A percentile compares a stretch with the other conserved stretches of the same genome.
Evolutionary conservation across 2,329 filamentous ascomycete species (phyloP).

Genomic region (Dothidotthia symphoricarpi): DNA sequence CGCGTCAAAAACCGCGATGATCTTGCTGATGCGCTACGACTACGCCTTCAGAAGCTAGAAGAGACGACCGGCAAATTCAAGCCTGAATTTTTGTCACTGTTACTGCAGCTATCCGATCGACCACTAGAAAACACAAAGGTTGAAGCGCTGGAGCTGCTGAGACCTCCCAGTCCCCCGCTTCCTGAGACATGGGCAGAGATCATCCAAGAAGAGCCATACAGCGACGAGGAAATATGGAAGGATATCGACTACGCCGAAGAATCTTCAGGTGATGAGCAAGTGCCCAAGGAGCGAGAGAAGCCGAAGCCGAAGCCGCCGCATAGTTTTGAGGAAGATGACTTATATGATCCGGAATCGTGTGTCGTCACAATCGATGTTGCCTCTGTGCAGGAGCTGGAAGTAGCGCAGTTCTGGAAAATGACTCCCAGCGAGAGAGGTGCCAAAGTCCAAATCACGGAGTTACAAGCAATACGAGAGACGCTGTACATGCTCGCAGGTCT

Average conservation of each 20-base stretch:
- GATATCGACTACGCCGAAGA: conserved; percentile 65
- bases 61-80: conserved; percentile 61
- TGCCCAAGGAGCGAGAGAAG: conserved; percentile 26
- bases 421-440: conserved; percentile 7
- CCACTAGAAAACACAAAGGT: conserved; percentile 70
- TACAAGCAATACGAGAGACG: conserved; percentile 71
- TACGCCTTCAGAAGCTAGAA: conserved; percentile 60
- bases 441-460: conserved; percentile 59
- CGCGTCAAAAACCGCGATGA: conserved; percentile 75
- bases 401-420: conserved; percentile 51
- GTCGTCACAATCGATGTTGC: conserved; percentile 29
- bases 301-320: conserved; percentile 33
- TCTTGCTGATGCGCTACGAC: conserved; percentile 67
- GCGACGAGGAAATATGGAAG: conserved; percentile 67
- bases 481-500: conserved; percentile 84
- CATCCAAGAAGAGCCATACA: conserved; percentile 71
- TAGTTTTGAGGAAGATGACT: conserved; percentile 40
- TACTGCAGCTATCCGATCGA: conserved; percentile 78
- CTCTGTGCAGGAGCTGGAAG: conserved; percentile 42
- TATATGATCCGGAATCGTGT: conserved; percentile 32
- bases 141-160: conserved; percentile 59
- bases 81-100: conserved; percentile 74
- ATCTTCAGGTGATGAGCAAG: conserved; percentile 62
- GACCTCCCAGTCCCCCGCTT: conserved; percentile 47
- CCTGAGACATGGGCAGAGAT: conserved; percentile 77